Conservation (phyloP, 2,329 filamentous ascomycete genomes). For the Aspergillus neoniger region DNA sequence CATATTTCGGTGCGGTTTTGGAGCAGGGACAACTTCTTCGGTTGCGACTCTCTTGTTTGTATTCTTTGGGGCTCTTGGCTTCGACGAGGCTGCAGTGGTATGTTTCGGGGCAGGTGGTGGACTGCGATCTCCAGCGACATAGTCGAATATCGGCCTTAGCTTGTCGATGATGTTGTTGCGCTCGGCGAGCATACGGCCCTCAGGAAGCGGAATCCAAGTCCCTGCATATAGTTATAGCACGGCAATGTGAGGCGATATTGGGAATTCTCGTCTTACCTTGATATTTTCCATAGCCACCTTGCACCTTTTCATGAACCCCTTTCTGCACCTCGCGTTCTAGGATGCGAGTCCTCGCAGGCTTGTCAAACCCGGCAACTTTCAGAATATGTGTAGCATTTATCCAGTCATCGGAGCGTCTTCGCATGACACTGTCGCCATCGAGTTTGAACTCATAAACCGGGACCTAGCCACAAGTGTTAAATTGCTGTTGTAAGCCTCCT, state of each 20-base stretch:
- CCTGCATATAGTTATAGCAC: constrained; percentile 52
- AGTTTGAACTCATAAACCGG: constrained; percentile 94
- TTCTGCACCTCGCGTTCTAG: constrained; percentile 97
- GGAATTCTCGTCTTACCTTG: constrained; percentile 62
- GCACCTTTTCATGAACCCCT: constrained; percentile 94
- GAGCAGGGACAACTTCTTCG: constrained; percentile 35
- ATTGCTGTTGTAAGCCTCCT: neutral
- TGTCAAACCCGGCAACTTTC: constrained; percentile 96
- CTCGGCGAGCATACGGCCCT: constrained; percentile 77
- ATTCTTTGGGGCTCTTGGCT: constrained; percentile 74
- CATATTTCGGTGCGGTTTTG: constrained; percentile 37
- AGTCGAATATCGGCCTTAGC: constrained; percentile 86
- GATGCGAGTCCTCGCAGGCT: constrained; percentile 90
- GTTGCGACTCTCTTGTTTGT: constrained; percentile 58
- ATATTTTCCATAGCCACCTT: constrained; percentile 98
- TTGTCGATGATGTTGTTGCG: constrained; percentile 86
- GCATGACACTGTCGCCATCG: constrained; percentile 91
- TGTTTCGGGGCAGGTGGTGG: constrained; percentile 94
- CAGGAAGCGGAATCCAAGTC: constrained; percentile 90
- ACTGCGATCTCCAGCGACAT: constrained; percentile 76
- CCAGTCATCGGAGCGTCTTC: constrained; percentile 89
- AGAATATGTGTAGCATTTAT: constrained; percentile 99
- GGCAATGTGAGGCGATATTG: neutral
- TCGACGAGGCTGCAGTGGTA: constrained; percentile 69
- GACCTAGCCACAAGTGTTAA: constrained; percentile 59